phyloP scores from a whole-genome alignment of 257 asterid genomes.

The Cynanchum wilfordii region DNA sequence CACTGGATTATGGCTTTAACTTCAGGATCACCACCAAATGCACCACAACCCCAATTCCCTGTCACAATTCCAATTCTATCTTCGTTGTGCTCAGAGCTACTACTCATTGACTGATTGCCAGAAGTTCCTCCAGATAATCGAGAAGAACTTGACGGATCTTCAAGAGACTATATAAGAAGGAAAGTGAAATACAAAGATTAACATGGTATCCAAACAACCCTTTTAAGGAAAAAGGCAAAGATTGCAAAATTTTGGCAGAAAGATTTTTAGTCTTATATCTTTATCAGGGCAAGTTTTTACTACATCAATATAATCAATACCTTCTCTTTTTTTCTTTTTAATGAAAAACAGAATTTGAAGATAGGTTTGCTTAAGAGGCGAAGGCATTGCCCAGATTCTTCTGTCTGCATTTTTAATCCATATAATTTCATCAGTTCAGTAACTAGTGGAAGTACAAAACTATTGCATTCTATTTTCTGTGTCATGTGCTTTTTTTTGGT shows the following conservation, averaged over 20 bases:
- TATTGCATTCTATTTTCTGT: background rate
- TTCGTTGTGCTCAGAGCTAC: constrained; percentile 9
- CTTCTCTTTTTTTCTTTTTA: background rate
- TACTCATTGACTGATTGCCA: constrained; percentile 8
- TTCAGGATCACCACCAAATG: constrained; percentile 91
- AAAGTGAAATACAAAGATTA: background rate
- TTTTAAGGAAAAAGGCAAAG: background rate
- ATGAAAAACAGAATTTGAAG: background rate
- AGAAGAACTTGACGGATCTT: constrained; percentile 27
- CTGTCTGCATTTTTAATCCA: background rate
- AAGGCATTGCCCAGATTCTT: background rate
- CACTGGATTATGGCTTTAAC: constrained; percentile 75
- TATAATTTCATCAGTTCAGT: background rate
- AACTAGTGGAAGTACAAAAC: background rate
- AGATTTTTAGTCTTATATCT: background rate
- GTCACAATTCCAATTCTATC: constrained; percentile 65
- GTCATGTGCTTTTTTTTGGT: background rate
- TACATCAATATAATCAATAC: background rate
- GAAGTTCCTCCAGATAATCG: constrained; percentile 13
- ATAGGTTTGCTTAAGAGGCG: background rate
- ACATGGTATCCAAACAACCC: background rate
- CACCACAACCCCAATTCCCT: constrained; percentile 99
- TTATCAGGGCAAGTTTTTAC: background rate
- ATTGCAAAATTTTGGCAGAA: background rate
- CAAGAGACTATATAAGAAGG: constrained; percentile 18